A percentile compares a stretch with the other conserved stretches of the same genome.
Evolutionary conservation across 164 flowering plant species (phyloP).

Genomic region (Echeveria elegans): DNA sequence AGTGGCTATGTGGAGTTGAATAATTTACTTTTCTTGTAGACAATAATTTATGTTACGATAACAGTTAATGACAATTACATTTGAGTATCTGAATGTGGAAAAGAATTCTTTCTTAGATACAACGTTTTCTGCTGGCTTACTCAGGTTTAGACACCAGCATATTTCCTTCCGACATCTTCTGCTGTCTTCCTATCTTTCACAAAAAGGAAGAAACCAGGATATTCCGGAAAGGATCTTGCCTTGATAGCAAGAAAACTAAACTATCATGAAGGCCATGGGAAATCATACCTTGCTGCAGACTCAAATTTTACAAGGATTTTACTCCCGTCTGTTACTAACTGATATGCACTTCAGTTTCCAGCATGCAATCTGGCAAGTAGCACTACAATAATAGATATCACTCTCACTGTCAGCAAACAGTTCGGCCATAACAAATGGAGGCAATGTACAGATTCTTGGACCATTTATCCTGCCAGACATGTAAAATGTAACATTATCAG

Average conservation of each 20-base stretch:
- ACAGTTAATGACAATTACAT: background rate
- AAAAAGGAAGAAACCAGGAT: background rate
- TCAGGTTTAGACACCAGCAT: background rate
- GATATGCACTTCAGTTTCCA: background rate
- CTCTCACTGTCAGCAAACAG: background rate
- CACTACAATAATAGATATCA: background rate
- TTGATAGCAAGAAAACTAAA: background rate
- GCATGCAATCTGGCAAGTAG: background rate
- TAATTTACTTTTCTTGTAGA: background rate
- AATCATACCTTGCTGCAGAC: background rate
- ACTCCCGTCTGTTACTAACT: background rate
- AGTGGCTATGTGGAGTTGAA: background rate
- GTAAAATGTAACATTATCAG: background rate
- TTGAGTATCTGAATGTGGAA: background rate
- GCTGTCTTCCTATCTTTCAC: background rate
- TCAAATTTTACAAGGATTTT: background rate
- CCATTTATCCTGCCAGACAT: background rate
- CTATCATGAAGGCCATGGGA: background rate
- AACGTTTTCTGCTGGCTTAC: background rate
- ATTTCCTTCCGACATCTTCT: background rate
- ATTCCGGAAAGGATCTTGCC: background rate
- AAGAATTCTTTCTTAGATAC: background rate
- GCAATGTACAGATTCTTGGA: conserved; percentile 3
- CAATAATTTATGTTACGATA: background rate
- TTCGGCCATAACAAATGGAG: background rate